Conservation (phyloP, 202 grass and related monocot genomes). For the Eragrostis tef region DNA sequence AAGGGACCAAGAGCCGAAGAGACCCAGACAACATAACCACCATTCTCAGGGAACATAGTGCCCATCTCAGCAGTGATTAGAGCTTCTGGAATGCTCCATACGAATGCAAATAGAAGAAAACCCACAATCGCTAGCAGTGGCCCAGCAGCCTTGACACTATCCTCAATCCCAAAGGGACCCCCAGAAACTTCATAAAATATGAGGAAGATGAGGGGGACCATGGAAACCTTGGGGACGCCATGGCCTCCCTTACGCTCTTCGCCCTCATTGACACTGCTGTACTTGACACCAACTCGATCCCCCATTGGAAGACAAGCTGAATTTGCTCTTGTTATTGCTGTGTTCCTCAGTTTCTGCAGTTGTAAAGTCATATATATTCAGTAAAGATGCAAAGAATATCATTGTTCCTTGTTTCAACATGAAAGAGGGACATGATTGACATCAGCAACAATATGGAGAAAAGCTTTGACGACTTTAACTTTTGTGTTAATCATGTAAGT, state of each 20-base stretch:
- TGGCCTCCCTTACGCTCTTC: constrained; percentile 48
- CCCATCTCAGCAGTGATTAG: constrained; percentile 83
- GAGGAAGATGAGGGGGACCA: constrained; percentile 68
- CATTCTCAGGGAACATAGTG: constrained; percentile 76
- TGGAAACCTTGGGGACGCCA: constrained; percentile 64
- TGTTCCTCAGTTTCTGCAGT: constrained; percentile 62
- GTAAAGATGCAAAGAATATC: neutral
- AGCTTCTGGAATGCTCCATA: constrained; percentile 75
- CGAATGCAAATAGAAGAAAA: constrained; percentile 62
- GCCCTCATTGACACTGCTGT: neutral
- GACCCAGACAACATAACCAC: constrained; percentile 75
- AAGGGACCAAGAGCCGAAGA: constrained; percentile 71
- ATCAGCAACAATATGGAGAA: neutral
- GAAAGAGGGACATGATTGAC: neutral
- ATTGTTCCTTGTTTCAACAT: constrained; percentile 16
- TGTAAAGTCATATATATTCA: constrained; percentile 23
- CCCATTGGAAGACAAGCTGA: constrained; percentile 54
- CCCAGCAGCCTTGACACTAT: constrained; percentile 69
- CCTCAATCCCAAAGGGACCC: constrained; percentile 78
- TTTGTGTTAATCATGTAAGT: neutral
- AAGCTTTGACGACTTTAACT: neutral
- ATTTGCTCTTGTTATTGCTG: constrained; percentile 45
- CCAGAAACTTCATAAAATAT: constrained; percentile 82
- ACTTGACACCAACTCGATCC: constrained; percentile 28
- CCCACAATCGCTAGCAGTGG: constrained; percentile 69